These are phyloP conservation scores for Clitoria ternatea DNA, from an alignment of 306 rosid genomes.

Conservation along the genomic window DNA sequence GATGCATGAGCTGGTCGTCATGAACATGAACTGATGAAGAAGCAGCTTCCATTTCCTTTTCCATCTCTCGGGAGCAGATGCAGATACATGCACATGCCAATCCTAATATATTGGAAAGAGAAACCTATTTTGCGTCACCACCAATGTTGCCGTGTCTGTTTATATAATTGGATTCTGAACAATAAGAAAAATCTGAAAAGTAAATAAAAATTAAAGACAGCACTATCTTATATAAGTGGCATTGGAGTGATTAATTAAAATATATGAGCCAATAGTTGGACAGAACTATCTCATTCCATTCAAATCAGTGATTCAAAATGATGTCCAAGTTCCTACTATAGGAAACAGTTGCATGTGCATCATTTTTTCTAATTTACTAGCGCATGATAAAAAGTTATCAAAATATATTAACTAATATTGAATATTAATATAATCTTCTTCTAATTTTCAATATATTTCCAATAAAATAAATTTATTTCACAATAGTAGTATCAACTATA, in stretches of 20 bases:
- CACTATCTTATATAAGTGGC: background rate
- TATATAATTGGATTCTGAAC: conserved; percentile 8
- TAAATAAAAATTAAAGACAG: background rate
- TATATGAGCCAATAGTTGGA: conserved; percentile 18
- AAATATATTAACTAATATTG: too few species aligned
- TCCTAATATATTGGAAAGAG: background rate
- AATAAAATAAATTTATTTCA: too few species aligned
- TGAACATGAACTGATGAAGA: conserved; percentile 17
- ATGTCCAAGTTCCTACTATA: conserved; percentile 9
- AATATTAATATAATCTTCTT: too few species aligned
- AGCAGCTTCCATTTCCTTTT: conserved; percentile 24
- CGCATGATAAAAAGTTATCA: too few species aligned
- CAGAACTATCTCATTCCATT: background rate
- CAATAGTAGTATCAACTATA: too few species aligned
- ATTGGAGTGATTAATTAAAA: background rate
- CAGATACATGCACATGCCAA: conserved; percentile 21
- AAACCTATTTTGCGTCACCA: background rate
- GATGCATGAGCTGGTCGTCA: background rate
- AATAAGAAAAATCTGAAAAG: background rate
- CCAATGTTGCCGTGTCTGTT: too few species aligned
- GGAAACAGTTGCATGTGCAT: conserved; percentile 9
- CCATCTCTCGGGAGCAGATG: too few species aligned
- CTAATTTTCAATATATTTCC: too few species aligned
- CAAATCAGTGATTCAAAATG: background rate
- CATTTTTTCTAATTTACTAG: too few species aligned